Base-by-base conservation (phyloP, 2,329 filamentous ascomycete genomes). In the Venturia oleaginea region DNA sequence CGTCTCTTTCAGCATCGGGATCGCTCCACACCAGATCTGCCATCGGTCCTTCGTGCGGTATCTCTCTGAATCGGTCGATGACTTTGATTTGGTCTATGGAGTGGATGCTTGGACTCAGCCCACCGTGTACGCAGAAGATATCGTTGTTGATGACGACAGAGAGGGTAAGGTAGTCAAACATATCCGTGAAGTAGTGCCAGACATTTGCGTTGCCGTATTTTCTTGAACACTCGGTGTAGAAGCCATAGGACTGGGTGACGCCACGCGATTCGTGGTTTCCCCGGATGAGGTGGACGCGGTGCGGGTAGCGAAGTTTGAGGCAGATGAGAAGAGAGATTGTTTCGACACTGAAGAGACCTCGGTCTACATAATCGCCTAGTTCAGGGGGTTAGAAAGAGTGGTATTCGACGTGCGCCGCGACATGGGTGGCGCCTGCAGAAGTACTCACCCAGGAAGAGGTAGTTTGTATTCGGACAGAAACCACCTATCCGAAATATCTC, bases 71-170 rank as follows among this genome's bases (percentile, higher is more conserved):
- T 57, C 94, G 91, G 78, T 99, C 94, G 74, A 99, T 97, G 76
- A 99, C 96, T 77, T 99, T 97, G 78, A 99, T 97, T 78, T 99
- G 94, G 76, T 99, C 94, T 74, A 99, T 97, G 55, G 91, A 96
- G 77, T 99, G 94, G 74, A 99, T 97, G 37, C 88, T 89, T 30
- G 79, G 77, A 59, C 75, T 76, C 73, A 76, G 76, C 80, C 88
- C 94, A 74, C 94, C 94, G 76, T 99, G 94, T 7, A 99, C 94
- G 76, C 94, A 99, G 76, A 99, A 99, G 69, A 99, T 99, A 76
- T 97, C 91, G 76, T 99, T 90, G 75, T 97, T 96, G 74, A 99
- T 99, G 68, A 99, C 93, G 67, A 97, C 95, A 71, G 91, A 96
- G 65, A 99, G 81, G 8, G 93, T 97, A 68, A 99, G 82, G 76